These are phyloP conservation scores for Thelonectria discophora DNA, from an alignment of 2,329 filamentous ascomycete genomes.

Conservation along the genomic window DNA sequence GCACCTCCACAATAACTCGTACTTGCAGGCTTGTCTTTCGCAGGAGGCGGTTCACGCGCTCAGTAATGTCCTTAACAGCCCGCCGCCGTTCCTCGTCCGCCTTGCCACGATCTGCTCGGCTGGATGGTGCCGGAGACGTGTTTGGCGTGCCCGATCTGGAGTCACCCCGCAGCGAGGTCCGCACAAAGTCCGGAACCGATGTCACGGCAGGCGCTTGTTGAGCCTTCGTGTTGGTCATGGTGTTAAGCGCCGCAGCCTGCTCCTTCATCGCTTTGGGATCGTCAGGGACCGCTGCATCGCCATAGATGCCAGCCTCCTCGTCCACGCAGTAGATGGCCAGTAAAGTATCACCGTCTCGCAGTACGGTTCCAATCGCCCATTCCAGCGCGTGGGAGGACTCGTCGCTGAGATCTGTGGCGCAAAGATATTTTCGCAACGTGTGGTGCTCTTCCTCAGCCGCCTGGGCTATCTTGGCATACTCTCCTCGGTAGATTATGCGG, in stretches of 20 bases:
- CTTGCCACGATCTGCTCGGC: constrained; percentile 61
- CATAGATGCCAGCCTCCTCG: constrained; percentile 75
- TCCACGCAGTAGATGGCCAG: constrained; percentile 94
- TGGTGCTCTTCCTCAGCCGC: constrained; percentile 82
- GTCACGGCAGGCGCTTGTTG: constrained; percentile 43
- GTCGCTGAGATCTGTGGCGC: constrained; percentile 94
- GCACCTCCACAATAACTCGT: constrained; percentile 91
- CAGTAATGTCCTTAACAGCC: constrained; percentile 84
- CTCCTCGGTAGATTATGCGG: constrained; percentile 88
- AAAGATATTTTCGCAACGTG: constrained; percentile 86
- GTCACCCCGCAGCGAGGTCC: constrained; percentile 42
- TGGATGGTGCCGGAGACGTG: constrained; percentile 59
- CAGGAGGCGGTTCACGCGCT: constrained; percentile 83
- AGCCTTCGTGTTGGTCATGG: constrained; percentile 60
- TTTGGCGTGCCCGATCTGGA: constrained; percentile 48
- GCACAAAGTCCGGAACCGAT: constrained; percentile 47
- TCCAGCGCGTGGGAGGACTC: constrained; percentile 95
- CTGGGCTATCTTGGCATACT: constrained; percentile 78
- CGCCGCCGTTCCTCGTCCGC: constrained; percentile 81
- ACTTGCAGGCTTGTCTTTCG: constrained; percentile 94
- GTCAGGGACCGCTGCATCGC: constrained; percentile 68
- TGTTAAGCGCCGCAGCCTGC: constrained; percentile 75
- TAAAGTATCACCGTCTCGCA: constrained; percentile 92
- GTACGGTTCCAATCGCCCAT: constrained; percentile 95
- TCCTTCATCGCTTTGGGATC: constrained; percentile 80